Base-by-base conservation (phyloP, 1,284 basidiomycete genomes). In the Irpex lacteus region DNA sequence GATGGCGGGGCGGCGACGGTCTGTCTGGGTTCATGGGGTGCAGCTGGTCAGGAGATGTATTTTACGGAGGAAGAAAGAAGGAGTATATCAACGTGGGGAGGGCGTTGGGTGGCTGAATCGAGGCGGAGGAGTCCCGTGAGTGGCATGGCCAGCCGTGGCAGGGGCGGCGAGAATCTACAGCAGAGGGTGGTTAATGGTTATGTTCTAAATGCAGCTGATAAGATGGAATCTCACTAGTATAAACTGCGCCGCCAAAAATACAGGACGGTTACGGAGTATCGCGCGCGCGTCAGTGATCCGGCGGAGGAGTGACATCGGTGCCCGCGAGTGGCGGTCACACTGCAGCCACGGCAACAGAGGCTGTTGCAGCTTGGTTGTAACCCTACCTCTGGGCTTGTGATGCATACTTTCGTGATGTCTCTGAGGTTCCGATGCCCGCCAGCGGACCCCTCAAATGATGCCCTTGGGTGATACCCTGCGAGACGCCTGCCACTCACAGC, bases 231-330 rank as follows among this genome's bases (percentile, higher is more conserved):
- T 67, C 52, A 66, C 65, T 65, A 52, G 50, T 44, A 11, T 52
- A 65, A 69, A 67, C 64, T 64, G 67, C 65, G 65, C 64, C 53
- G 63, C 62, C 59, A 65, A 63, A 63, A 61, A 65, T 60, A 60
- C 67, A 63, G 63, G 67, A 68, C 59, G 61, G 59, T 63, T 68
- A 66, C 65, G 52, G 55, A 60, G 53, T 65, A 60, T 40, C 19
- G 61, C 8, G 70, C 70, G 61, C 8, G 70, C 70, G 70, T 54
- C 66, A 69, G 61, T 67, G 66, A 70, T 68, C 69, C 68, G 71
- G 69, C 9, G 56, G 18, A 21, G n/a, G 59, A 52, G 9, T 55
- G 62, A 7, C 59, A 49, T 60, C 38, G 59, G 59, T 18, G 9
- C 36, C 8, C 7, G 55, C 7, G 13, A 52, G 15, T 52, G 19